Percentiles rank a stretch among this genome's conserved stretches.
Conservation (phyloP, 1,284 basidiomycete species). For the Ustilago sp. region DNA sequence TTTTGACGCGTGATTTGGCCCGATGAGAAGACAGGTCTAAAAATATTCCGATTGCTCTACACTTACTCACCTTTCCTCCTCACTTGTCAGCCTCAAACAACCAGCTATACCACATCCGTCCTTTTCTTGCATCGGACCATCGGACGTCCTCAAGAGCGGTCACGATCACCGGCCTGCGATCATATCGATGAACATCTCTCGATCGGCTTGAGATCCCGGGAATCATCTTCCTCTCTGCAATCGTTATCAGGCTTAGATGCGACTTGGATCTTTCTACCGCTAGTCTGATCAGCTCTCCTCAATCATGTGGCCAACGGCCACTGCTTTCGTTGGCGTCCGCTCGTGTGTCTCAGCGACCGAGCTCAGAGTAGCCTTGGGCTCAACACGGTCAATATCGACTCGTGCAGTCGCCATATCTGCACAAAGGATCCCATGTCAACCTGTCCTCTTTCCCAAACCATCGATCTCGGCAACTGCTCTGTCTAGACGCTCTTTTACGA, state of each 20-base stretch:
- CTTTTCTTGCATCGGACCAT: not conserved
- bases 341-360: conserved; percentile 21
- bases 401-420: conserved; percentile 6
- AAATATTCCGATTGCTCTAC: not conserved
- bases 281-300: conserved; percentile 2
- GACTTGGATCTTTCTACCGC: not conserved
- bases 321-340: conserved; percentile 37
- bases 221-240: not conserved
- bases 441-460: not conserved
- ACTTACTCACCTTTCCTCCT: not conserved
- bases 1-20: not conserved
- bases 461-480: not conserved
- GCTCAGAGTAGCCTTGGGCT: conserved; percentile 13
- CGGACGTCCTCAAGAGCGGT: not conserved
- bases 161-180: not conserved
- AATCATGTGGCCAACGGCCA: conserved; percentile 39
- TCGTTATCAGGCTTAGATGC: conserved; percentile 6
- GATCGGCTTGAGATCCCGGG: not conserved
- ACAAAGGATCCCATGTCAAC: not conserved
- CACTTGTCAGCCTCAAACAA: not conserved
- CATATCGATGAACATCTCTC: conserved; percentile 11
- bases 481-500: conserved; percentile 13
- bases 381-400: conserved; percentile 21
- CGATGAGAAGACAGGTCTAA: not conserved
- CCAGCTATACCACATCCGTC: not conserved